phyloP scores from a whole-genome alignment of 2,329 filamentous ascomycete genomes.

The Phymatotrichopsis omnivora region DNA sequence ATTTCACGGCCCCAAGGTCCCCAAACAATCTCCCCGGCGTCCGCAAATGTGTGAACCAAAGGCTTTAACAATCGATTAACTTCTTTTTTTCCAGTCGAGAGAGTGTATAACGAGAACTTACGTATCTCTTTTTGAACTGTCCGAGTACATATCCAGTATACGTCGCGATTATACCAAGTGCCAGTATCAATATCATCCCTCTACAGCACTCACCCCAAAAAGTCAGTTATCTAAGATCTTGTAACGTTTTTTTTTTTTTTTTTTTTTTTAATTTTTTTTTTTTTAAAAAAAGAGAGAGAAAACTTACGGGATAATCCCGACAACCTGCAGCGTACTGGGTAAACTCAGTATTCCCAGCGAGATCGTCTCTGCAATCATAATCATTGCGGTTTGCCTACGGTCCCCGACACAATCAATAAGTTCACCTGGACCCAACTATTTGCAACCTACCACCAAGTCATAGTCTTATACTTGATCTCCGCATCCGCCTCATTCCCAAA shows the following conservation, averaged over 20 bases:
- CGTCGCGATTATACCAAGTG: constrained; percentile 46
- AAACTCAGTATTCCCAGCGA: constrained; percentile 31
- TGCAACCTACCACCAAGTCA: constrained; percentile 40
- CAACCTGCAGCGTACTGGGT: constrained; percentile 25
- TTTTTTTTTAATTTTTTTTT: no score
- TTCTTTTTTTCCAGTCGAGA: neutral
- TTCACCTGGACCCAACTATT: neutral
- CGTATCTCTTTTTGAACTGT: constrained; percentile 39
- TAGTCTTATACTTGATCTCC: constrained; percentile 44
- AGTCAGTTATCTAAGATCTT: neutral
- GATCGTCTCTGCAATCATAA: constrained; percentile 33
- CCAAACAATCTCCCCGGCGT: constrained; percentile 53
- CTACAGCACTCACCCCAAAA: constrained; percentile 21
- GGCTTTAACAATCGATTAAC: constrained; percentile 36
- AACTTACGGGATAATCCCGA: constrained; percentile 24
- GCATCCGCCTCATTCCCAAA: constrained; percentile 37
- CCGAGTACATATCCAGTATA: constrained; percentile 53
- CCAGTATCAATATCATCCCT: constrained; percentile 45
- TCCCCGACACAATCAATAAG: neutral
- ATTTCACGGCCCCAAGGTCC: constrained; percentile 53
- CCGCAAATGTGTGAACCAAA: constrained; percentile 54
- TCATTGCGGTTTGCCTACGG: constrained; percentile 36
- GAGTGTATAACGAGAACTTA: neutral
- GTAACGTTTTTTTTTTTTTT: no score
- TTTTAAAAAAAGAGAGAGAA: neutral